Conservation (phyloP, 306 rosid genomes). For the Macrotyloma uniflorum region DNA sequence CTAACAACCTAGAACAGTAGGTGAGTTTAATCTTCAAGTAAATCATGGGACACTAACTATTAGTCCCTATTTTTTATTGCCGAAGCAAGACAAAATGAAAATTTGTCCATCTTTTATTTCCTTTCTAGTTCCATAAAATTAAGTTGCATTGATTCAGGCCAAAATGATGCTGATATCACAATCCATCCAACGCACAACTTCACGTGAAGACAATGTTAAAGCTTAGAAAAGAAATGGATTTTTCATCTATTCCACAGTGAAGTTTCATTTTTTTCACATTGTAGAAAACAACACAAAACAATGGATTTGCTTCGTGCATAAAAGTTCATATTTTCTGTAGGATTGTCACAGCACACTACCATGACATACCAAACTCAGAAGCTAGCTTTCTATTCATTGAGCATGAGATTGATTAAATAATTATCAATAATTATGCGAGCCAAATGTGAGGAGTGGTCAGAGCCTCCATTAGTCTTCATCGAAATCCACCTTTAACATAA, state of each 20-base stretch:
- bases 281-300: not conserved
- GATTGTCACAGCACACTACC: not conserved
- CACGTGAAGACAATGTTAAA: slow-evolving; percentile 16
- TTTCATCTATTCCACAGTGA: slow-evolving; percentile 14
- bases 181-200: slow-evolving; percentile 38
- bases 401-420: not conserved
- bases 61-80: slow-evolving; percentile 11
- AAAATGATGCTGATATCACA: slow-evolving; percentile 27
- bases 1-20: slow-evolving; percentile 35
- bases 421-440: not conserved
- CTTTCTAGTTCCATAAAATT: slow-evolving; percentile 30
- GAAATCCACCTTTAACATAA: slow-evolving; percentile 16
- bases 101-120: not conserved
- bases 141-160: slow-evolving; percentile 25
- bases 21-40: slow-evolving; percentile 34
- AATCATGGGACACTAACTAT: slow-evolving; percentile 40
- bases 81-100: slow-evolving; percentile 23
- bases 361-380: not conserved
- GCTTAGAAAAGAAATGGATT: not conserved
- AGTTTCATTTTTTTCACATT: slow-evolving; percentile 1
- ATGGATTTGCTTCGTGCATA: slow-evolving; percentile 4
- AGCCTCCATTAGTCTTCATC: not conserved
- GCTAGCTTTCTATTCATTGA: not conserved
- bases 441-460: slow-evolving; percentile 8
- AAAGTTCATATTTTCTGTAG: not conserved